Evolutionary conservation across 1,139 yeast genomes (phyloP), one percentile per base, ranked within the genome.

Genomic region (Candida tunisiensis): DNA sequence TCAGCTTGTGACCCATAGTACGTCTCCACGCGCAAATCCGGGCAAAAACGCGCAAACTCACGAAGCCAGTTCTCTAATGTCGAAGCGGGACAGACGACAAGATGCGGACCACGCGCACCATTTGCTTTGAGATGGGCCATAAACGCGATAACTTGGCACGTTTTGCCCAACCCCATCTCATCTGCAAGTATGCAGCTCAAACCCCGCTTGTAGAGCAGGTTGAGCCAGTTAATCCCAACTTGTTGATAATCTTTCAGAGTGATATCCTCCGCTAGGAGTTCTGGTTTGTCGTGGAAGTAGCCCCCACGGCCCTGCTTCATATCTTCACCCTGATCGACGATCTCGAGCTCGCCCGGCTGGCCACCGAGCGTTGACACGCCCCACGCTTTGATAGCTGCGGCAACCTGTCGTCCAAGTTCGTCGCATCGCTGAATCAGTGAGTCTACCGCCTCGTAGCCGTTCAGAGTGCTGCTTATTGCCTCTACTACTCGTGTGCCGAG

Each of bases 101-200:
- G 51, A 52, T 78, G 88, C 13, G 92, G 92, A 0, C 88, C 85
- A 5, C 54, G 50, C 15, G 43, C 50, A 5, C 66, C 66, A 23
- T 53, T 59, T 39, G 79, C 75, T 44, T 80, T 78, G 41, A 88
- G 60, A 44, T 78, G 74, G 1, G 96, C 83, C 47, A 88, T 55
- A 45, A 88, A 85, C n/a, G 95, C 67, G 52, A 88, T 83, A 16
- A 88, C 93, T 53, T 88, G 96, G 50, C 93, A 78, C 0, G 96
- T 88, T 48, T 88, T 88, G 32, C 98, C 98, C 28, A 88, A 59
- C 8, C 96, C 96, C 96, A 85, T 83, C 51, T 88, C 99, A 53
- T 88, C 99, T 0, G 98, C 99, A 27, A 88, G 59, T 32, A 88
- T 88, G 54, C 98, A 85, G 6, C 95, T 82, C 31, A 88, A 60